Conservation (phyloP, 2,329 filamentous ascomycete genomes). For the Aplosporella prunicola region DNA sequence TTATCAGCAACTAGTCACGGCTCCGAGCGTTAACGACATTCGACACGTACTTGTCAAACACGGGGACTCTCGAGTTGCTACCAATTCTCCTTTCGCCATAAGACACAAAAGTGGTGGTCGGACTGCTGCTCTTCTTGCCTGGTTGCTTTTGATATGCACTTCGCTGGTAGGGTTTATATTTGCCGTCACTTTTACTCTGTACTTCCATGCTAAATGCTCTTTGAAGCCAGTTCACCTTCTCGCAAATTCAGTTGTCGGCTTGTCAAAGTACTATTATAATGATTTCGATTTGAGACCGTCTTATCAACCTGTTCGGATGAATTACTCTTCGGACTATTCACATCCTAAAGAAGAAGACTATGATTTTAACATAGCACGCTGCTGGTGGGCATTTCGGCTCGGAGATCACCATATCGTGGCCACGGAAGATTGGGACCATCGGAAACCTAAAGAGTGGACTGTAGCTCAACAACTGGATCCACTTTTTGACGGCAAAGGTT, state of each 20-base stretch:
- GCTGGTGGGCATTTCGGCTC: too few relatives aligned
- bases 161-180: not conserved
- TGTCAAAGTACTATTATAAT: constrained; percentile 8
- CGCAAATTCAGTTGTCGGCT: constrained; percentile 23
- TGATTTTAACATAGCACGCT: too few relatives aligned
- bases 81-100: constrained; percentile 2
- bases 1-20: constrained; percentile 23
- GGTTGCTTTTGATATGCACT: not conserved
- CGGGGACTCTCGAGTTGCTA: not conserved
- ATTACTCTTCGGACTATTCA: too few relatives aligned
- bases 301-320: too few relatives aligned
- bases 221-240: constrained; percentile 21
- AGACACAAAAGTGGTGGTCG: not conserved
- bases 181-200: not conserved
- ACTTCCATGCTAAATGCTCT: not conserved
- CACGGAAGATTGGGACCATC: too few relatives aligned
- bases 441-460: too few relatives aligned
- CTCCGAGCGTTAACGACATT: constrained; percentile 15
- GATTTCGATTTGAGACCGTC: too few relatives aligned
- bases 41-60: not conserved
- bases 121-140: not conserved
- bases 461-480: too few relatives aligned
- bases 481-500: too few relatives aligned
- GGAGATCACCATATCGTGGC: too few relatives aligned
- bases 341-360: too few relatives aligned